Evolutionary conservation across 495 filamentous ascomycete species (phyloP).

Genomic region (Aspergillus baeticus): DNA sequence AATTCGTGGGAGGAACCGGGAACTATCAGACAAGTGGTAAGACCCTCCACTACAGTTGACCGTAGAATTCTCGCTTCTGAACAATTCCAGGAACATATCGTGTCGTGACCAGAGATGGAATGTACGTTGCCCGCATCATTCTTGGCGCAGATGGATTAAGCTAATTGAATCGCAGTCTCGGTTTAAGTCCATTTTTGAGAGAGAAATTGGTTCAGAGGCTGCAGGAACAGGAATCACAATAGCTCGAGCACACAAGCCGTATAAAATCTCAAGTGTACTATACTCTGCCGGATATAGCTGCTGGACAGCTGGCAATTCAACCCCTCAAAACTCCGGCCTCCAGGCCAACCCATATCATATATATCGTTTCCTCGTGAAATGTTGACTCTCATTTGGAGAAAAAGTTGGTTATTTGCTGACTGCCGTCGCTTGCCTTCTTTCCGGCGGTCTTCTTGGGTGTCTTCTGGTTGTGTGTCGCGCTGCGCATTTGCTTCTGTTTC

Average conservation of each 20-base stretch:
- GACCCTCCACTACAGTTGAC: background rate
- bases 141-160: background rate
- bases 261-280: constrained; percentile 16
- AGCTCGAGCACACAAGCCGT: constrained; percentile 10
- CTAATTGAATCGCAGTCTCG: constrained; percentile 42
- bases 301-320: constrained; percentile 16
- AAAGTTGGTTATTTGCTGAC: constrained; percentile 82
- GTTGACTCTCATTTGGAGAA: constrained; percentile 56
- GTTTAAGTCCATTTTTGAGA: constrained; percentile 55
- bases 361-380: background rate
- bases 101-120: constrained; percentile 58
- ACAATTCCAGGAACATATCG: constrained; percentile 48
- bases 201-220: constrained; percentile 54
- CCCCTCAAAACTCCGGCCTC: constrained; percentile 1
- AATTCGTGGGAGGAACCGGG: constrained; percentile 62
- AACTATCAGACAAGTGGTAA: constrained; percentile 61
- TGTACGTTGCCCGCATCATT: constrained; percentile 41
- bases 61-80: background rate
- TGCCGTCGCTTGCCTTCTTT: constrained; percentile 56
- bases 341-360: background rate
- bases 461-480: constrained; percentile 43
- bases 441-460: constrained; percentile 44
- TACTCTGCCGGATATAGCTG: constrained; percentile 10
- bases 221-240: constrained; percentile 31
- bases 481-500: constrained; percentile 29